phyloP scores from a whole-genome alignment of 2,329 filamentous ascomycete genomes.

The Penicillium sp. region DNA sequence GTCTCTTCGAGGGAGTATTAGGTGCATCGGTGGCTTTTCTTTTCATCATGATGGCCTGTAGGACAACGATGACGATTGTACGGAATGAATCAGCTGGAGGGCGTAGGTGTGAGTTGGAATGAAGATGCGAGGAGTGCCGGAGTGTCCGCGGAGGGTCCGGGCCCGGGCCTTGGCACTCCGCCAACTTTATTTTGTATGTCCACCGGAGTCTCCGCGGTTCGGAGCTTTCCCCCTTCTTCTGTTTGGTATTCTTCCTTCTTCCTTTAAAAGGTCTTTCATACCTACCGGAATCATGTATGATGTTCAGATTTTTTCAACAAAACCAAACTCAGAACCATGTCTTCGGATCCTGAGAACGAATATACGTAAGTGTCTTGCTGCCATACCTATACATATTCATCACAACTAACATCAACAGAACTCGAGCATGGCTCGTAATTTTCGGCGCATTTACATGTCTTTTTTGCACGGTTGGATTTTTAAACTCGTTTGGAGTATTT shows the following conservation, averaged over 20 bases:
- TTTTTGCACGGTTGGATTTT: constrained; percentile 41
- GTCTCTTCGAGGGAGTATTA: constrained; percentile 12
- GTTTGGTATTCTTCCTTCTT: not conserved
- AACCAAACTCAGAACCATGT: not conserved
- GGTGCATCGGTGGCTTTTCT: not conserved
- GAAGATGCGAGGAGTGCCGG: constrained; percentile 4
- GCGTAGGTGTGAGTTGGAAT: not conserved
- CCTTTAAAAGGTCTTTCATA: not conserved
- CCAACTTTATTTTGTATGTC: not conserved
- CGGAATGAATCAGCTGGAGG: not conserved
- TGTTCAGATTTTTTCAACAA: not conserved
- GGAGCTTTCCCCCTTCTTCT: not conserved
- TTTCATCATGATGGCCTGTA: not conserved
- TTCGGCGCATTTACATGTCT: constrained; percentile 30
- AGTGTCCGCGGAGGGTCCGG: constrained; percentile 28
- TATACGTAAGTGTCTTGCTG: constrained; percentile 20
- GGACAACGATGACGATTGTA: not conserved
- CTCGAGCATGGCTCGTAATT: constrained; percentile 28
- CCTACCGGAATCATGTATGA: no score
- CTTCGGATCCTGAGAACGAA: not conserved
- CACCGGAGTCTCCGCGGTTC: constrained; percentile 12
- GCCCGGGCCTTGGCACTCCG: constrained; percentile 3
- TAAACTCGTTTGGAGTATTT: constrained; percentile 41
- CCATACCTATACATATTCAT: not conserved
- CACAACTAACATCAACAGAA: constrained; percentile 13